These are phyloP conservation scores for Tylopilus sp. DNA, from an alignment of 1,284 basidiomycete genomes.

Conservation along the genomic window DNA sequence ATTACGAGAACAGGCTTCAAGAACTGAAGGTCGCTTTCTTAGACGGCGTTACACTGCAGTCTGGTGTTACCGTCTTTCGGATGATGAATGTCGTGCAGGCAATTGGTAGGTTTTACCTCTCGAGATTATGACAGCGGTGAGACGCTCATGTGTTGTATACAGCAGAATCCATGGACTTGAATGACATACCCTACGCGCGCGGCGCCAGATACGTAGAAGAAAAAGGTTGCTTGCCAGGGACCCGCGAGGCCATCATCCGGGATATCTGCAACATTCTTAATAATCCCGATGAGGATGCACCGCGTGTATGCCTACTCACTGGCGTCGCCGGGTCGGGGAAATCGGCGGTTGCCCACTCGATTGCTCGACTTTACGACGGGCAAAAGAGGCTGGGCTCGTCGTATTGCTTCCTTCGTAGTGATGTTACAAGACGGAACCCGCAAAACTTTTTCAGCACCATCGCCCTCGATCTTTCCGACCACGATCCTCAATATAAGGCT, in stretches of 20 bases:
- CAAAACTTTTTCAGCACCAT: conserved; percentile 25
- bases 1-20: conserved; percentile 19
- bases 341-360: conserved; percentile 21
- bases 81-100: conserved; percentile 20
- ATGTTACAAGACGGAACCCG: conserved; percentile 18
- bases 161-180: conserved; percentile 17
- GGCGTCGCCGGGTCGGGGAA: conserved; percentile 23
- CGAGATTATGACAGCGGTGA: too few species aligned
- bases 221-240: conserved; percentile 21
- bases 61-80: conserved; percentile 17
- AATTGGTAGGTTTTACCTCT: conserved; percentile 3
- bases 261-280: conserved; percentile 20
- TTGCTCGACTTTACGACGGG: conserved; percentile 21
- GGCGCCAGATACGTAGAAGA: conserved; percentile 21
- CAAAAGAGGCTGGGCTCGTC: conserved; percentile 21
- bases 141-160: neutral
- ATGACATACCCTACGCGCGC: conserved; percentile 19
- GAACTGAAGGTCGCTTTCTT: conserved; percentile 20
- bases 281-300: conserved; percentile 4
- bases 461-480: conserved; percentile 20
- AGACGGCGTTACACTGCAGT: conserved; percentile 14
- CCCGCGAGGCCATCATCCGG: conserved; percentile 15
- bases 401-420: conserved; percentile 19
- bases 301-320: conserved; percentile 21
- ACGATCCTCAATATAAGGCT: conserved; percentile 17